Evolutionary conservation across 768 basidiomycete species (phyloP), one percentile per base, ranked within the genome.

Genomic region (Phylloporus rhodoxanthus): DNA sequence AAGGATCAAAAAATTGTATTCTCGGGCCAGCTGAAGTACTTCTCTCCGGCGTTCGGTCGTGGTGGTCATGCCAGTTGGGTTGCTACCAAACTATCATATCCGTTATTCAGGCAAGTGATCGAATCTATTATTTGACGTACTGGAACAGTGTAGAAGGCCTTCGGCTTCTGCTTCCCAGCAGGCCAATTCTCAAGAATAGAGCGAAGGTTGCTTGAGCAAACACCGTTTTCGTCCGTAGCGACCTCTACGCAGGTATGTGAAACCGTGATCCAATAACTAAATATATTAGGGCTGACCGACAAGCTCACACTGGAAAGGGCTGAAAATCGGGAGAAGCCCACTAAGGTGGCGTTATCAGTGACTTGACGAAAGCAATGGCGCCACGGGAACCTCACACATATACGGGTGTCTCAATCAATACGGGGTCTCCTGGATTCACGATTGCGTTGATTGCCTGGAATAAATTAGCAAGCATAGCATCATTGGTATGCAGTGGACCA

Each of bases 31-130:
- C 52, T 75, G 69, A 20, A 95, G 76, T 7, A 91, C 80, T 63
- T 84, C 81, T 66, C 79, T 73, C 29, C 85, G 78, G 41, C 92
- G 78, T 50, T 82, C 79, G 33, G 79, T 67, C 2, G 86, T 75
- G 5, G 85, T 78, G 3, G 90, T 91, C 64, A 79, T 80, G 1
- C 92, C 92, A 7, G 85, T 87, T 3, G 91, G 92, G 66, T 94
- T 94, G 56, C 84, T 85, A 32, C 91, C 92, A 58, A 84, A 85
- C 84, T 87, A 52, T n/a, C 21, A 17, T 42, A 46, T 34, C 30
- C 23, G 48, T 34, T 43, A 45, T 42, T 40, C 28, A 37, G 28
- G 29, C 32, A 43, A 26, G 33, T 10, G 33, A 44, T 21, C 21
- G 47, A 36, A 28, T 48, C 15, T 44, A 41, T 23, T 9, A 48